Evolutionary conservation across 2,329 filamentous ascomycete species (phyloP), one percentile per base, ranked within the genome.

Genomic region (Fusarium sp.): DNA sequence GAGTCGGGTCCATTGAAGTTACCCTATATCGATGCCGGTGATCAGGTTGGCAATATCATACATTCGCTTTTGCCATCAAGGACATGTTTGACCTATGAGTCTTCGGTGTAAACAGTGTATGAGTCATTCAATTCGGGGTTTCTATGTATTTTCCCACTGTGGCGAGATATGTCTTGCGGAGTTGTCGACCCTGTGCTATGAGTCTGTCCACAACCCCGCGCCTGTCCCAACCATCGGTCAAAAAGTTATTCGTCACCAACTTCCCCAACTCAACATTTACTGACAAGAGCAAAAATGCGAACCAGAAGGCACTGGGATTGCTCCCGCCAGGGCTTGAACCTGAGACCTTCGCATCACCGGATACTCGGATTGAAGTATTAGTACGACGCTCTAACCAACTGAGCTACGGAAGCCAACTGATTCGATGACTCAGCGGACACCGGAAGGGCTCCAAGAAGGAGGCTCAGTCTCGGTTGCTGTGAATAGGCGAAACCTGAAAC

Each of bases 371-470:
- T 63, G 62, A 48, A 63, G 62, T 65, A 65, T 65, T 65, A 65
- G 62, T 65, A 65, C 40, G 51, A 55, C 40, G 51, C 62, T 65
- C 62, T 65, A 65, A 65, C 62, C 62, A 65, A 65, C 62, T 65
- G 74, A 69, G 73, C 48, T 50, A 50, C 48, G 48, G 48, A 47
- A 50, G 48, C 48, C 48, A 18, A 37, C 48, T 32, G 34, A 43
- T 43, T 43, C 41, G 21, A 43, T 43, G 41, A 43, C 41, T 43
- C 41, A 43, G 41, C 41, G 41, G 41, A 43, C 6, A 23, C 20
- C 41, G 41, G 41, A 43, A 43, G 14, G 8, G 21, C 16, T 16
- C 10, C 41, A 43, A 23, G 20, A 43, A 23, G 41, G 41, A n/a
- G 3, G 18, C 18, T 37, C 18, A 37, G 34, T 12, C 28, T 37